A percentile compares a stretch with the other conserved stretches of the same genome.
phyloP scores from a whole-genome alignment of 2,329 filamentous ascomycete species.

The Apiospora phragmitis region DNA sequence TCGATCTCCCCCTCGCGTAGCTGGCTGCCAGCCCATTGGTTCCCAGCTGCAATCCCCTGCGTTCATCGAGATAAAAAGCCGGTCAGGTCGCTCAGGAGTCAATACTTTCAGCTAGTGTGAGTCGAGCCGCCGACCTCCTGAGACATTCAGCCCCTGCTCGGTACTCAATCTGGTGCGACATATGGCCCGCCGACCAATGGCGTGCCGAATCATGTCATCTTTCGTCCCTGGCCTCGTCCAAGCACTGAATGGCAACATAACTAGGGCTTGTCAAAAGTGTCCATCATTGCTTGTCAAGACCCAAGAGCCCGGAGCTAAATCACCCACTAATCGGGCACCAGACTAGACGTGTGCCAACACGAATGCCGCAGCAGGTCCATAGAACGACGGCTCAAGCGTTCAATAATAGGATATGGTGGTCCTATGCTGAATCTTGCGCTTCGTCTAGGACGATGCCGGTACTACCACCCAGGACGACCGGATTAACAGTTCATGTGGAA shows the following conservation, averaged over 20 bases:
- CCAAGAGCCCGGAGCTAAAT: not conserved
- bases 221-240: not conserved
- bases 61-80: not conserved
- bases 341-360: not conserved
- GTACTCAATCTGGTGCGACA: not conserved
- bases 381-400: not conserved
- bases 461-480: not conserved
- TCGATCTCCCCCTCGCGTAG: not conserved
- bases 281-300: not conserved
- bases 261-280: not conserved
- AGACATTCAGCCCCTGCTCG: not conserved
- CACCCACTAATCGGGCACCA: not conserved
- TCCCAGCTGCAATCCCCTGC: not conserved
- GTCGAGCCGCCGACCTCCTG: not conserved
- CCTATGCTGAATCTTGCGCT: not conserved
- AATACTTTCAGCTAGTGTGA: conserved; percentile 6
- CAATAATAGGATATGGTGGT: not conserved
- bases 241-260: not conserved
- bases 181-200: not conserved
- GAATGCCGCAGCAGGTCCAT: not conserved
- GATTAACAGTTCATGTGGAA: not conserved
- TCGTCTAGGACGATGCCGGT: not conserved
- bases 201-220: not conserved
- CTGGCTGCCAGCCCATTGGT: not conserved
- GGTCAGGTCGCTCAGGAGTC: not conserved